Evolutionary conservation across 805 yeast genomes (phyloP).

Genomic region (Wickerhamomyces ciferrii): DNA sequence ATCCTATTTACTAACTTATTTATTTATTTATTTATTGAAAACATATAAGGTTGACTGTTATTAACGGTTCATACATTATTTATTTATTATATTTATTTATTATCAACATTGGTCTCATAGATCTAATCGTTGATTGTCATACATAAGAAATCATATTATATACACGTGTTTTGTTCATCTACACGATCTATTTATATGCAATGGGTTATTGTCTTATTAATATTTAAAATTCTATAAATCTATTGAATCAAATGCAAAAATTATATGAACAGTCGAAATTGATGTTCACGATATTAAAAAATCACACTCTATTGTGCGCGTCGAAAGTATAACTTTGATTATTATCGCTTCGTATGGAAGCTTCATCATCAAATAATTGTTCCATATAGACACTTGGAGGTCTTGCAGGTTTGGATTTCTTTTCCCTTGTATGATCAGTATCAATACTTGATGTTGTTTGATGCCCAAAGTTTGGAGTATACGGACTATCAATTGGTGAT

Average conservation of each 20-base stretch:
- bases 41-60: slow-evolving; percentile 4
- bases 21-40: slow-evolving; percentile 4
- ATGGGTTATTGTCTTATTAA: neutral
- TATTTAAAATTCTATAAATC: neutral
- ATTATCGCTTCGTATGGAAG: slow-evolving; percentile 2
- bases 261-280: neutral
- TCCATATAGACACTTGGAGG: slow-evolving; percentile 49
- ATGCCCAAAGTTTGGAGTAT: slow-evolving; percentile 2
- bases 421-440: neutral
- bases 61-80: neutral
- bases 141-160: neutral
- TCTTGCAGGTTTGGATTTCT: slow-evolving; percentile 16
- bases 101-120: neutral
- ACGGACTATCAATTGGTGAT: slow-evolving; percentile 22
- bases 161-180: neutral
- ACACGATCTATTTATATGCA: neutral
- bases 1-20: neutral
- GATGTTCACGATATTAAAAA: neutral
- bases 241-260: no score
- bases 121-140: neutral
- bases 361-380: slow-evolving; percentile 31
- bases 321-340: slow-evolving; percentile 1
- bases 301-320: slow-evolving; percentile 15
- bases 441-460: neutral
- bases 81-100: neutral